These are phyloP conservation scores for Schoenoplectus tabernaemontani DNA, from an alignment of 202 grass and related monocot genomes.

Conservation along the genomic window DNA sequence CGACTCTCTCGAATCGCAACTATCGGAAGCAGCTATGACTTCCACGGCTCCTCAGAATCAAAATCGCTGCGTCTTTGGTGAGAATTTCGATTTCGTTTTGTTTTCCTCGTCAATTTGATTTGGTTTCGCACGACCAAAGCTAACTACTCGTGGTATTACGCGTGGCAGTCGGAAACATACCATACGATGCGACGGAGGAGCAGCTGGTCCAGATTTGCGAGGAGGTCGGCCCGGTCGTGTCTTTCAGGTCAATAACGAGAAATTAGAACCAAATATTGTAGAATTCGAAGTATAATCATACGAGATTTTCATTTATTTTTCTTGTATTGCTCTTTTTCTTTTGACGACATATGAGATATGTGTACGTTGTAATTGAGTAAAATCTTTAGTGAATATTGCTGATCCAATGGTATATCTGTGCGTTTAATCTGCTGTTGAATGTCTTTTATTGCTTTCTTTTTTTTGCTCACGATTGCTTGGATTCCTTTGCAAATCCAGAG, in stretches of 20 bases:
- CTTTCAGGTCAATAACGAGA: constrained; percentile 68
- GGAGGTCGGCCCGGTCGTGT: constrained; percentile 88
- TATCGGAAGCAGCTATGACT: constrained; percentile 16
- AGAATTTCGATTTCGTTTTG: neutral
- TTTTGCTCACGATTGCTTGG: neutral
- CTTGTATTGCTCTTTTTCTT: neutral
- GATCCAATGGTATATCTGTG: constrained; percentile 1
- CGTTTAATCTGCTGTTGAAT: constrained; percentile 16
- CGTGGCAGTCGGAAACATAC: constrained; percentile 83
- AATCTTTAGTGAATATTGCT: neutral
- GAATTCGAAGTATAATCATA: constrained; percentile 11
- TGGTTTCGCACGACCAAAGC: constrained; percentile 1
- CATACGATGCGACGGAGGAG: constrained; percentile 86
- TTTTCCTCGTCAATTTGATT: neutral
- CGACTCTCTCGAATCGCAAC: neutral
- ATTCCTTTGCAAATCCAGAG: neutral
- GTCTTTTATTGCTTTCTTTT: neutral
- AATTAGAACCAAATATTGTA: constrained; percentile 12
- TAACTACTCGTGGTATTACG: neutral
- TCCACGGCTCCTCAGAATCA: constrained; percentile 34
- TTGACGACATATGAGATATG: neutral
- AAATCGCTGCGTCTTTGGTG: constrained; percentile 95
- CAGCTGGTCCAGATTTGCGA: constrained; percentile 91
- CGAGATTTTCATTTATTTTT: neutral
- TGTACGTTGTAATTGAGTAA: constrained; percentile 8